A percentile compares a stretch with the other conserved stretches of the same genome.
These are phyloP conservation scores for Scheffersomyces lignicola DNA, from an alignment of 1,139 yeast genomes.

Conservation along the genomic window DNA sequence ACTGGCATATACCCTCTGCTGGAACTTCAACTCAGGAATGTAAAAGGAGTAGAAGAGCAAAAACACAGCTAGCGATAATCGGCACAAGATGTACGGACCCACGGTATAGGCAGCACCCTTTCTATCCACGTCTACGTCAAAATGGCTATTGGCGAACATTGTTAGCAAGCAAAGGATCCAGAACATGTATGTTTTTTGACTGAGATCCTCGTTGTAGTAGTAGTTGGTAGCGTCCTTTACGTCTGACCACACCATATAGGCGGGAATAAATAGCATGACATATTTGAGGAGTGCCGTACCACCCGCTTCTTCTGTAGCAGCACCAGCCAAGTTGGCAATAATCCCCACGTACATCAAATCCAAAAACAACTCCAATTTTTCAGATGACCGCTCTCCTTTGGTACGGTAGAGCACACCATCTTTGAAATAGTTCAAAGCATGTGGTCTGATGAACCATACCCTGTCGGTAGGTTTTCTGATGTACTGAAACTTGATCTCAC, in stretches of 20 bases:
- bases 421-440: conserved; percentile 62
- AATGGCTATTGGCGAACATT: conserved; percentile 53
- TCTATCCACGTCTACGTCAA: conserved; percentile 31
- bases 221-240: conserved; percentile 65
- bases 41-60: conserved; percentile 48
- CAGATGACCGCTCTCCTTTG: conserved; percentile 52
- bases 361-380: conserved; percentile 57
- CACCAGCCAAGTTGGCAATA: conserved; percentile 58
- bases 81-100: conserved; percentile 49
- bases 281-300: conserved; percentile 51
- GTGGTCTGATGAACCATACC: conserved; percentile 54
- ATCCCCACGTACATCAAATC: conserved; percentile 68
- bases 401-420: conserved; percentile 59
- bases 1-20: conserved; percentile 44
- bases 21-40: conserved; percentile 55
- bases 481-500: conserved; percentile 49
- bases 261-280: conserved; percentile 53
- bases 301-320: conserved; percentile 52
- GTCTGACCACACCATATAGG: conserved; percentile 67
- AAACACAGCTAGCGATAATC: conserved; percentile 37
- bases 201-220: conserved; percentile 60
- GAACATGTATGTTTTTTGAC: conserved; percentile 53
- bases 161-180: conserved; percentile 57
- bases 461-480: conserved; percentile 44
- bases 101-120: conserved; percentile 44